A percentile compares a stretch with the other conserved stretches of the same genome.
Evolutionary conservation across 1,139 yeast genomes (phyloP).

Genomic region (Zygosaccharomyces pseudobailii): DNA sequence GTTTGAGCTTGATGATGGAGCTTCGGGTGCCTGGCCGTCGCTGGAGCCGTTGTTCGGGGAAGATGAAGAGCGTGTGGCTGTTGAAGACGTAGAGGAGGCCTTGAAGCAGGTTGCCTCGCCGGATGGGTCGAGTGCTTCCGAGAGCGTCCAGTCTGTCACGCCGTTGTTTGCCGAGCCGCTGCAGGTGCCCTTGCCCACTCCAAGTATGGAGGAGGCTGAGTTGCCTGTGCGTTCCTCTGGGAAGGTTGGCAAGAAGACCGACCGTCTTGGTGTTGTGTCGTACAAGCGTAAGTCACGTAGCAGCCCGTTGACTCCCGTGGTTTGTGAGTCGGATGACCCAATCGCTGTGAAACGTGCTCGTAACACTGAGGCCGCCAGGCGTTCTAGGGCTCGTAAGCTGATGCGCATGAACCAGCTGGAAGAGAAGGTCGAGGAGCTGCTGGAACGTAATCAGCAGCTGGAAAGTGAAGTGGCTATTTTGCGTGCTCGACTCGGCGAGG

Average conservation of each 20-base stretch:
- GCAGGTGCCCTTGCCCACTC: constrained; percentile 28
- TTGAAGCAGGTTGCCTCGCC: not conserved
- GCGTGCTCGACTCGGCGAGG: not conserved
- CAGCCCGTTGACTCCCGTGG: constrained; percentile 62
- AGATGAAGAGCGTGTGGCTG: not conserved
- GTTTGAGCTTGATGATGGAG: constrained; percentile 40
- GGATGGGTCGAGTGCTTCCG: too few species aligned
- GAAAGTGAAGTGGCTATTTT: constrained; percentile 46
- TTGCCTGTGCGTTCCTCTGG: not conserved
- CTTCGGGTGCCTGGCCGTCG: not conserved
- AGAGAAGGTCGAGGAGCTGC: constrained; percentile 61
- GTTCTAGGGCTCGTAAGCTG: constrained; percentile 91
- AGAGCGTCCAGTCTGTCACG: too few species aligned
- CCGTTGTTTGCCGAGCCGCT: not conserved
- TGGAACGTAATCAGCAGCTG: constrained; percentile 50
- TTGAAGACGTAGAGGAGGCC: not conserved
- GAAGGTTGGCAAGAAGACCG: constrained; percentile 36
- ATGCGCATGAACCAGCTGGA: constrained; percentile 84
- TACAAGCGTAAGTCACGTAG: constrained; percentile 61
- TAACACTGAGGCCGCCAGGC: constrained; percentile 95
- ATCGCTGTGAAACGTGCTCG: constrained; percentile 80
- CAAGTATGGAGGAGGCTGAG: constrained; percentile 29
- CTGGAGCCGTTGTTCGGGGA: not conserved
- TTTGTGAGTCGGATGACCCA: constrained; percentile 55
- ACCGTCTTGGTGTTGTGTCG: constrained; percentile 59